Base-by-base conservation (phyloP, 1,284 basidiomycete genomes). In the Fomes fomentarius region DNA sequence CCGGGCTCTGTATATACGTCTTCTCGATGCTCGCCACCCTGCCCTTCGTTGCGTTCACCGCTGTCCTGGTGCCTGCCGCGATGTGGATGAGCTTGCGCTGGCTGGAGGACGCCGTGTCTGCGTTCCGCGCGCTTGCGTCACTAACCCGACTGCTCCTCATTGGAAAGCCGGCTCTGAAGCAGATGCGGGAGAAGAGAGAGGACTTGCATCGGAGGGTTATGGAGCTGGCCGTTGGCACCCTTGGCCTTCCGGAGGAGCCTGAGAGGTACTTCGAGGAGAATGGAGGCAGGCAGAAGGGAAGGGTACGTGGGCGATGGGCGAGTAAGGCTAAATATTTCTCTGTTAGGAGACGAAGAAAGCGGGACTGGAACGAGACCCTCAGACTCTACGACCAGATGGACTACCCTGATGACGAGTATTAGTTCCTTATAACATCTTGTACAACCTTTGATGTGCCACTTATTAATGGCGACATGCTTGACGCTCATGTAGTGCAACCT, bases 51-150 rank as follows among this genome's bases (percentile, higher is more conserved):
- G 58, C 70, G 6, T 65, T 89, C 52, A 86, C 85, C 1, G 67
- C 76, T 19, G 64, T 85, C 48, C 66, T 82, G 19, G 79, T 91
- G 6, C 92, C 92, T 1, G 75, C 79, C 4, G 65, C 87, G 58
- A 93, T 94, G 91, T 94, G 93, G 92, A 84, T 94, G 75, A 81
- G 87, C 15, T 74, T 94, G 52, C 82, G 93, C 40, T 94, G 92
- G 91, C 75, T 91, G 34, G 93, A 94, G 67, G 93, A 94, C 62
- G 84, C 87, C 0, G 77, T 93, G 3, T 82, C 91, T 0, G 83
- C 90, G 9, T 83, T 87, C 62, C 83, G 92, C 39, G 91, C 93
- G 1, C 81, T 87, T 52, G 71, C 76, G 0, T 76, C 85, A 1
- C 77, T 94, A 17, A 61, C 74, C 11, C 80, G 82, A 15, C 73